Base-by-base conservation (phyloP, 495 filamentous ascomycete genomes). In the Lasiosphaeris hirsuta region DNA sequence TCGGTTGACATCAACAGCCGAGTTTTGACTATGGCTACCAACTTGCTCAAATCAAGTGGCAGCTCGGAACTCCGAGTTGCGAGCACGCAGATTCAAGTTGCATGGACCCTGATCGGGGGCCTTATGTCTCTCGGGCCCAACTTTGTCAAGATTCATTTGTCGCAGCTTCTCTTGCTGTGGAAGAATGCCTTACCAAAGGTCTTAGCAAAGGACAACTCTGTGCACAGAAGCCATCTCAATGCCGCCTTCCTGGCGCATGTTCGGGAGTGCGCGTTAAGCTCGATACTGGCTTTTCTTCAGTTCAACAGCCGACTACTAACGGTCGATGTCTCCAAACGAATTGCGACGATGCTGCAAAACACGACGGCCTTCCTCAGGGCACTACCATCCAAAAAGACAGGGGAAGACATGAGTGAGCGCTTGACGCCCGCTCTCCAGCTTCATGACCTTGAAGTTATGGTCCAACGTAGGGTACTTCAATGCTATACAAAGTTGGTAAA, bases 91-190 rank as follows among this genome's bases (percentile, higher is more conserved):
- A 91, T 99, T 37, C 94, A 99, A 63, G 92, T 97, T 5, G 93
- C 94, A 15, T 99, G 94, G 94, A 96, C 96, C 42, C 72, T 99
- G 51, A 95, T 99, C 54, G 94, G 94, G 36, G 94, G 94, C 0
- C 73, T 99, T 19, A 97, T 97, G 95, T 89, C 92, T 7, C 78
- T 97, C 2, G 94, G 94, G 0, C 95, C 95, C 5, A 97, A 96
- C 68, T 99, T 99, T 69, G 93, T 97, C 71, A 99, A 99, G 72
- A 97, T 96, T 40, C 94, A 97, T 75, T 80, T 99, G 15, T 93
- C 93, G 3, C 94, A 97, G 69, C 76, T 99, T 44, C 85, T 97
- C 51, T 73, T 97, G n/a, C 79, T 99, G 10, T 99, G 94, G 94
- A 96, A 96, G 69, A 97, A 96, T 73, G 92, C 94, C 3, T 75